Percentiles rank a stretch among this genome's conserved stretches.
phyloP scores from a whole-genome alignment of 2,329 filamentous ascomycete species.

The Aureobasidium sp. region DNA sequence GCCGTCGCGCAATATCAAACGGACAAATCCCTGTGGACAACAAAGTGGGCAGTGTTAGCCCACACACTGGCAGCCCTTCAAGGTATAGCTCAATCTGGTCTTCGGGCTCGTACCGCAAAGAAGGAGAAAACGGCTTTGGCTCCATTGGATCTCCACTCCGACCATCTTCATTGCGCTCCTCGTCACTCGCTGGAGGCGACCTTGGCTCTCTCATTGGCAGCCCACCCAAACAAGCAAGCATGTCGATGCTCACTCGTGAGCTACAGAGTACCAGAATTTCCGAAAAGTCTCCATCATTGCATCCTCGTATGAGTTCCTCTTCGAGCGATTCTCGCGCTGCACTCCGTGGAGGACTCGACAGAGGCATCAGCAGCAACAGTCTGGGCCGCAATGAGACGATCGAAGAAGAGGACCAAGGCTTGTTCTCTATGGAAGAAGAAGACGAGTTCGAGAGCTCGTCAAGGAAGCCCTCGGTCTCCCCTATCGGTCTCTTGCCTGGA shows the following conservation, averaged over 20 bases:
- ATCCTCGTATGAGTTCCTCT: conserved; percentile 17
- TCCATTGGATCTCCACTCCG: conserved; percentile 61
- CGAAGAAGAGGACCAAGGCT: conserved; percentile 26
- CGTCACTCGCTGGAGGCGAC: conserved; percentile 39
- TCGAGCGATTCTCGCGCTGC: conserved; percentile 15
- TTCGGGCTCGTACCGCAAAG: conserved; percentile 40
- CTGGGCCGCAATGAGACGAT: conserved; percentile 23
- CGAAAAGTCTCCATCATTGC: conserved; percentile 8
- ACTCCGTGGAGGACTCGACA: conserved; percentile 19
- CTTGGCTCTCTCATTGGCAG: conserved; percentile 46
- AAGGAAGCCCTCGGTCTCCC: conserved; percentile 3
- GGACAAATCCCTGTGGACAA: conserved; percentile 33
- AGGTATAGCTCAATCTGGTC: conserved; percentile 56
- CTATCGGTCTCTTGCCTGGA: conserved; percentile 12
- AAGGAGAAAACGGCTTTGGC: conserved; percentile 45
- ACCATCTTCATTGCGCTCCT: conserved; percentile 36
- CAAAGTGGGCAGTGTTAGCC: conserved; percentile 41
- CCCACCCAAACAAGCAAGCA: conserved; percentile 50
- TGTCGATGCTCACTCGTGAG: conserved; percentile 56
- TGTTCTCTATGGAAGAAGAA: conserved; percentile 30
- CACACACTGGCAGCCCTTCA: conserved; percentile 53
- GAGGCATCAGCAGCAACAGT: conserved; percentile 24
- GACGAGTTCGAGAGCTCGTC: conserved; percentile 1
- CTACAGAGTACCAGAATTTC: conserved; percentile 26
- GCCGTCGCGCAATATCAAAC: conserved; percentile 36